Base-by-base conservation (phyloP, 1,284 basidiomycete species). In the Inonotus hispidus region DNA sequence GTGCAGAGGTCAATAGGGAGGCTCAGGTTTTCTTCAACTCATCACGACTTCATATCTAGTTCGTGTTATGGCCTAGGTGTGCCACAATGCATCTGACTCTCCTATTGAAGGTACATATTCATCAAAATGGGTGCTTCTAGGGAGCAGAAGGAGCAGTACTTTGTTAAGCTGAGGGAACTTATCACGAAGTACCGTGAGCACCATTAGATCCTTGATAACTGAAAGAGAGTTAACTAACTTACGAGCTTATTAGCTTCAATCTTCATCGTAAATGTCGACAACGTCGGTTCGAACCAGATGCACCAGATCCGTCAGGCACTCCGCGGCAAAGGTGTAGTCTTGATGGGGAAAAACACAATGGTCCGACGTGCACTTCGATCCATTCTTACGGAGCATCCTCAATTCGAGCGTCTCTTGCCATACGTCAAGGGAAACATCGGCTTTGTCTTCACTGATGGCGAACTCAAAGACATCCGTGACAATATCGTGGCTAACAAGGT, bases 331-430 rank as follows among this genome's bases (percentile, higher is more conserved):
- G 97, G 92, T 82, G 81, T 95, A 64, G 95, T 99, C 67, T 79
- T 99, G 71, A 99, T 99, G 97, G 96, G 96, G 74, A 99, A 99
- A 83, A 99, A 99, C 89, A 99, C 97, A 75, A 98, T 99, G 97
- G 95, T 98, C 71, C 93, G 96, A 79, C 94, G 96, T 74, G 96
- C 95, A 63, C 85, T 99, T 68, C 94, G 96, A 70, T 82, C 88
- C 73, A 87, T 98, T 76, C 83, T 98, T 71, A 65, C 82, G 68
- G 96, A 98, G 73, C 85, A 81, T 82, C 96, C 97, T 66, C 88
- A 95, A 73, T 95, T 91, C 82, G 96, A 99, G 82, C 91, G 88
- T 75, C 87, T 99, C 75, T 87, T 99, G 66, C 96, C 95, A 67
- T 87, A 92, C 82, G 83, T 99, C 80, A 92, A 83, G 77, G 95